Base-by-base conservation (phyloP, 495 filamentous ascomycete genomes). In the Diplogelasinospora grovesii region DNA sequence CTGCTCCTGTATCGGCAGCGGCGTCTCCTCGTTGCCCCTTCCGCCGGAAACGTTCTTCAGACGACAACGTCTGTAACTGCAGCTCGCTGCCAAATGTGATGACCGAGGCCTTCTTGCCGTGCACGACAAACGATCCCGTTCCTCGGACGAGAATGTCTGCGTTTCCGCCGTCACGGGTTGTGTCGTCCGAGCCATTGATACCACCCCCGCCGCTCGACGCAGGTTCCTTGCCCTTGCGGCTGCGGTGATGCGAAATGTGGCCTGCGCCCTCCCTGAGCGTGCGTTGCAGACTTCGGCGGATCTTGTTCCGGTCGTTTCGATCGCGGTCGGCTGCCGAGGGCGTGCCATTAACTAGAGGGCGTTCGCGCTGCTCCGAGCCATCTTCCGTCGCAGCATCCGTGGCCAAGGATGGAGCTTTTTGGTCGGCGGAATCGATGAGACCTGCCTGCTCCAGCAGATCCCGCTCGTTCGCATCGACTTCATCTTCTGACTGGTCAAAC, bases 101-200 rank as follows among this genome's bases (percentile, higher is more conserved):
- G 35, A 98, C 83, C 0, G 87, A 95, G 2, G 92, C 92, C 60
- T 98, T 97, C 68, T 98, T 98, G 39, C 92, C 92, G 55, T 98
- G 92, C 4, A 98, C 82, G 4, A 87, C 94, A 57, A 98, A 97
- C 49, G 84, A 93, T 8, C 87, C 86, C 8, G 82, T 77, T 19
- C 82, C 83, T 13, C 92, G 77, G 10, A 81, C 63, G 7, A 98
- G 71, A 8, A 81, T 77, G 58, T 89, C 87, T 4, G 57, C 36
- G 58, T 89, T 86, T 4, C 54, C 36, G 10, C 68, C 69, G 33
- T 77, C 74, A 18, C 68, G 64, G 34, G 48, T 46, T 39, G 66
- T 67, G 23, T 89, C 85, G 16, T 86, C 85, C n/a, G 69, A 67
- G n/a, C n/a, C 43, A 72, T 53, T 4, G 64, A n/a, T n/a, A n/a